Conservation (phyloP, 2,329 filamentous ascomycete genomes). For the Ophiocordyceps camponoti-rufipedis region DNA sequence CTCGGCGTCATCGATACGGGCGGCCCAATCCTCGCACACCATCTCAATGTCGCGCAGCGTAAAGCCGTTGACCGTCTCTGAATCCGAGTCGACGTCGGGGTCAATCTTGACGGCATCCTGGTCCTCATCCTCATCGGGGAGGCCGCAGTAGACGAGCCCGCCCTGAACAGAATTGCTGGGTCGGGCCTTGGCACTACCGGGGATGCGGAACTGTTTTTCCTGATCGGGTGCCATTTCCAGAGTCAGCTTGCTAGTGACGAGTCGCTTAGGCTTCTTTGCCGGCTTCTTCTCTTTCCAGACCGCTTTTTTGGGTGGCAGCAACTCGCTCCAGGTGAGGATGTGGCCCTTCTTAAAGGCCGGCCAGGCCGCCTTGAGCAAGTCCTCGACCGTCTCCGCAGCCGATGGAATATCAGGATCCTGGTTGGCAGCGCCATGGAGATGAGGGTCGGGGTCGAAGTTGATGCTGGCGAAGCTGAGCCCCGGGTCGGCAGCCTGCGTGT, state of each 20-base stretch:
- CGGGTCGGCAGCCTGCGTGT: slow-evolving; percentile 13
- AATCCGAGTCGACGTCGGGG: slow-evolving; percentile 31
- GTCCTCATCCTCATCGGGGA: slow-evolving; percentile 18
- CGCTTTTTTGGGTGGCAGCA: slow-evolving; percentile 67
- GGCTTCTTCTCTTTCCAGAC: slow-evolving; percentile 66
- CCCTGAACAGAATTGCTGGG: slow-evolving; percentile 29
- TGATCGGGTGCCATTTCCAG: slow-evolving; percentile 76
- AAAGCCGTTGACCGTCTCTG: slow-evolving; percentile 55
- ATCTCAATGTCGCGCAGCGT: slow-evolving; percentile 67
- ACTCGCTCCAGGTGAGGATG: slow-evolving; percentile 60
- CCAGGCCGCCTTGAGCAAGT: slow-evolving; percentile 63
- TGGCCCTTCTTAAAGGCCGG: slow-evolving; percentile 63
- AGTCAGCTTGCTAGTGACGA: slow-evolving; percentile 74
- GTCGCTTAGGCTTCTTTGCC: slow-evolving; percentile 57
- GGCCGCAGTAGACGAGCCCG: slow-evolving; percentile 23
- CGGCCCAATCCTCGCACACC: slow-evolving; percentile 73
- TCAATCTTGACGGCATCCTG: slow-evolving; percentile 22
- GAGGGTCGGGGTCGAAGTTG: slow-evolving; percentile 29
- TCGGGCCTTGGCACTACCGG: slow-evolving; percentile 39
- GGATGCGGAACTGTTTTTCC: slow-evolving; percentile 68
- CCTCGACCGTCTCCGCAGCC: slow-evolving; percentile 53
- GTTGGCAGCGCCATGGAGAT: slow-evolving; percentile 25
- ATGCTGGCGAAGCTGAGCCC: slow-evolving; percentile 20
- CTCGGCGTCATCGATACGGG: slow-evolving; percentile 34
- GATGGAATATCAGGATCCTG: slow-evolving; percentile 47